Evolutionary conservation across 345 rosid genomes (phyloP).

Genomic region (Cochlearia excelsa): DNA sequence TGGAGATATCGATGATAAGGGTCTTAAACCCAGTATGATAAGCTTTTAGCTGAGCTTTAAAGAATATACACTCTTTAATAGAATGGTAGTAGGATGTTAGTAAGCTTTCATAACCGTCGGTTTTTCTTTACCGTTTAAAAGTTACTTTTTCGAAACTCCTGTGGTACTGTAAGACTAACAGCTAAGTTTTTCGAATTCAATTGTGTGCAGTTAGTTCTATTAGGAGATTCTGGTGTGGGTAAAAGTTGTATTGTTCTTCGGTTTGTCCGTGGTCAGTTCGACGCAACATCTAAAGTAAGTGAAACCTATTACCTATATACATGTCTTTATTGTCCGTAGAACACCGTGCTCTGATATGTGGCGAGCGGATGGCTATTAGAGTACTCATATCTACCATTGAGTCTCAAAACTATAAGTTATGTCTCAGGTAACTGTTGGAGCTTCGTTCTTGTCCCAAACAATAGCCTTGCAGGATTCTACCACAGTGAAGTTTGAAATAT

Average conservation of each 20-base stretch:
- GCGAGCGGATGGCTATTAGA: conserved; percentile 4
- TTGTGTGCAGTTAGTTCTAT: conserved; percentile 66
- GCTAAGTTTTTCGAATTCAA: conserved; percentile 23
- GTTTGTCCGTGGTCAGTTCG: conserved; percentile 99
- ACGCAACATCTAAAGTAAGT: conserved; percentile 85
- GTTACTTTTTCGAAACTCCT: no score
- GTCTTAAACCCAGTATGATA: not conserved
- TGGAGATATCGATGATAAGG: not conserved
- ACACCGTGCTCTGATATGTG: not conserved
- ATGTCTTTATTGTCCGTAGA: not conserved
- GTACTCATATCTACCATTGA: conserved; percentile 7
- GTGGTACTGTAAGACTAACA: not conserved
- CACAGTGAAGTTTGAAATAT: conserved; percentile 94
- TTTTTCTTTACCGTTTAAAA: no score
- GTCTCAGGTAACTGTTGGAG: conserved; percentile 94
- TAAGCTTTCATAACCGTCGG: conserved; percentile 1
- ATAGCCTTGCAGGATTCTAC: conserved; percentile 97
- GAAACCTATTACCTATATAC: not conserved
- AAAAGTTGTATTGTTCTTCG: conserved; percentile 97
- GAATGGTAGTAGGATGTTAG: not conserved
- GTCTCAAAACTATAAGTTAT: conserved; percentile 18
- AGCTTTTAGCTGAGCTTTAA: not conserved
- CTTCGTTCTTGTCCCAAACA: conserved; percentile 94
- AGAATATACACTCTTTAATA: not conserved
- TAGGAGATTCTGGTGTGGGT: conserved; percentile 99